phyloP scores from a whole-genome alignment of 345 rosid species.

The Populus alba region DNA sequence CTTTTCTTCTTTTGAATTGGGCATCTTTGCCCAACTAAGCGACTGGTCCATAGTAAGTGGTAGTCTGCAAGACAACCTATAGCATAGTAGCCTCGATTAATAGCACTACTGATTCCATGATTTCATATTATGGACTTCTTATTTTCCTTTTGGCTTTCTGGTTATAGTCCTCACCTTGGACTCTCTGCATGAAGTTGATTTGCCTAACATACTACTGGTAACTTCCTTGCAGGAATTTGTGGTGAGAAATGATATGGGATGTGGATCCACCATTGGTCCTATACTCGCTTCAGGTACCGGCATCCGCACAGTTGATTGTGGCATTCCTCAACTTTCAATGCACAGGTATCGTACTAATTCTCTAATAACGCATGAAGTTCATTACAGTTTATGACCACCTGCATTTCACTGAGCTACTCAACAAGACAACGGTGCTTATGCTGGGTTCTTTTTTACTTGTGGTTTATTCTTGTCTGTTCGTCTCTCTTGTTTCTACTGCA shows the following conservation, averaged over 20 bases:
- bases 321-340: slow-evolving; percentile 96
- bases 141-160: not conserved
- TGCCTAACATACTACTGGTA: not conserved
- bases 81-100: not conserved
- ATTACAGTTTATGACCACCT: not conserved
- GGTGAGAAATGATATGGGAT: slow-evolving; percentile 96
- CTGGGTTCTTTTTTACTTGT: not conserved
- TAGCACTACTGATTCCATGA: too few relatives aligned
- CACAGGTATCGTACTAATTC: slow-evolving; percentile 56
- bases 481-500: slow-evolving; percentile 20
- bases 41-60: not conserved
- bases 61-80: not conserved
- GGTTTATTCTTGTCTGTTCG: not conserved
- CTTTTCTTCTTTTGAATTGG: not conserved
- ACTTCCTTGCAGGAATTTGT: slow-evolving; percentile 70
- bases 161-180: too few relatives aligned
- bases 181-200: not conserved
- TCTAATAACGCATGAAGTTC: too few relatives aligned
- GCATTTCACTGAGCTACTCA: not conserved
- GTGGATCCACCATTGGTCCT: slow-evolving; percentile 97
- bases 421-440: not conserved
- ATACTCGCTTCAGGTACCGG: slow-evolving; percentile 93
- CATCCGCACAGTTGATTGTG: slow-evolving; percentile 87
- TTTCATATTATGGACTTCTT: not conserved
- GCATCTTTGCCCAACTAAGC: not conserved